phyloP scores from a whole-genome alignment of 139 green algal genomes.

The Coelastrella sp. region DNA sequence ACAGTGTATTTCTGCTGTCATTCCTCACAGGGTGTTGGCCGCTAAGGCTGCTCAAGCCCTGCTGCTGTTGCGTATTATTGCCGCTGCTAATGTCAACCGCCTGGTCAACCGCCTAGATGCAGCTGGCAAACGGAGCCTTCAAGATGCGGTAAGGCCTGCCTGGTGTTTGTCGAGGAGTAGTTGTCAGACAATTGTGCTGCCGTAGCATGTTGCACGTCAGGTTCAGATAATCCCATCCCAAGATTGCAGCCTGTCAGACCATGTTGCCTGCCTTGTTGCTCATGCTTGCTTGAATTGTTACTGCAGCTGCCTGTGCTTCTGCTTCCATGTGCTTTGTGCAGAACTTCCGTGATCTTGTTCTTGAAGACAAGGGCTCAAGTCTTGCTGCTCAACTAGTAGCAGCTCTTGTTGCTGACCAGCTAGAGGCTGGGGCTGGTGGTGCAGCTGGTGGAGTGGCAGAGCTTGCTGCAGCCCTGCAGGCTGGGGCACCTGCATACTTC shows the following conservation, averaged over 20 bases:
- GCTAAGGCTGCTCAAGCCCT: constrained; percentile 71
- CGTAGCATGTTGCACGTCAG: too few relatives aligned
- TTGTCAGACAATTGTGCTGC: not conserved
- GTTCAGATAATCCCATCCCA: too few relatives aligned
- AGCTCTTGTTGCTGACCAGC: constrained; percentile 75
- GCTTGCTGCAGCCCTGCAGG: constrained; percentile 71
- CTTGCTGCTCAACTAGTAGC: constrained; percentile 74
- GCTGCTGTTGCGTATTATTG: constrained; percentile 71
- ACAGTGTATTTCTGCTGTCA: too few relatives aligned
- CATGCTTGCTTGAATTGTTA: too few relatives aligned
- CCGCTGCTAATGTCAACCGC: constrained; percentile 59
- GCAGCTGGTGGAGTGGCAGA: constrained; percentile 59
- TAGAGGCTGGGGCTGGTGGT: constrained; percentile 58
- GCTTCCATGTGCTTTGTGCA: constrained; percentile 27
- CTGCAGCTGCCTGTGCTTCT: too few relatives aligned
- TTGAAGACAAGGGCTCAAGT: constrained; percentile 65
- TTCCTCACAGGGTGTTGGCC: constrained; percentile 63
- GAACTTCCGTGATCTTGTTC: constrained; percentile 75
- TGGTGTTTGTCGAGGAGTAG: not conserved
- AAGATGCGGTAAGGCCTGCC: constrained; percentile 37
- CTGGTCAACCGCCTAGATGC: constrained; percentile 69
- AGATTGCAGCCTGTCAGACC: too few relatives aligned
- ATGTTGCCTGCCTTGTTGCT: not conserved
- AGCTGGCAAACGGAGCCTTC: constrained; percentile 37
- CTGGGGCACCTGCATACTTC: constrained; percentile 82